Percentiles rank a stretch among this genome's conserved stretches.
phyloP scores from a whole-genome alignment of 1,139 yeast species.

The Diutina catenulata region DNA sequence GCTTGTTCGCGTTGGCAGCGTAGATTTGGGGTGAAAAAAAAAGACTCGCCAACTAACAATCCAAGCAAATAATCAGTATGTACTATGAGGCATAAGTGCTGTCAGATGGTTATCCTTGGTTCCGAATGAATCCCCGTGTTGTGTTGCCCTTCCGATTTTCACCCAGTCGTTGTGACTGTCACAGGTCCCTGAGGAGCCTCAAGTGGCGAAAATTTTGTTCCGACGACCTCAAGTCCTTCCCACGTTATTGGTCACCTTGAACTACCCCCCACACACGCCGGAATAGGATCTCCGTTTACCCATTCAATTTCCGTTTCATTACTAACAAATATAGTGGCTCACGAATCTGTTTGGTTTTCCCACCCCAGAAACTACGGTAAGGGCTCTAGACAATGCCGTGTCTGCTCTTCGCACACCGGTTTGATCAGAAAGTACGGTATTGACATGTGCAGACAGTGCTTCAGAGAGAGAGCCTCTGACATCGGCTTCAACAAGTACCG shows the following conservation, averaged over 20 bases:
- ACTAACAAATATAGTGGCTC: constrained; percentile 53
- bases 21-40: too few species aligned
- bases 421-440: constrained; percentile 99
- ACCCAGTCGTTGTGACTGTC: too few species aligned
- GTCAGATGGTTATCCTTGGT: neutral
- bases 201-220: too few species aligned
- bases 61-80: constrained; percentile 5
- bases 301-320: neutral
- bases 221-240: too few species aligned
- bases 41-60: too few species aligned
- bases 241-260: too few species aligned
- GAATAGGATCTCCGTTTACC: too few species aligned
- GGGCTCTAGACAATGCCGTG: constrained; percentile 99
- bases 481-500: constrained; percentile 99
- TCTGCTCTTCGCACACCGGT: constrained; percentile 98
- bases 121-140: neutral
- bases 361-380: constrained; percentile 99
- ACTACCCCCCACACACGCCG: too few species aligned
- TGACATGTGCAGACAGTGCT: constrained; percentile 99
- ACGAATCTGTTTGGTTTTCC: constrained; percentile 99
- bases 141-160: neutral
- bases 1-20: too few species aligned
- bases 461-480: constrained; percentile 99
- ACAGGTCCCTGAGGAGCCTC: too few species aligned
- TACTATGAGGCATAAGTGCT: neutral